These are phyloP conservation scores for Diospyros lotus DNA, from an alignment of 148 eudicot genomes.

Conservation along the genomic window DNA sequence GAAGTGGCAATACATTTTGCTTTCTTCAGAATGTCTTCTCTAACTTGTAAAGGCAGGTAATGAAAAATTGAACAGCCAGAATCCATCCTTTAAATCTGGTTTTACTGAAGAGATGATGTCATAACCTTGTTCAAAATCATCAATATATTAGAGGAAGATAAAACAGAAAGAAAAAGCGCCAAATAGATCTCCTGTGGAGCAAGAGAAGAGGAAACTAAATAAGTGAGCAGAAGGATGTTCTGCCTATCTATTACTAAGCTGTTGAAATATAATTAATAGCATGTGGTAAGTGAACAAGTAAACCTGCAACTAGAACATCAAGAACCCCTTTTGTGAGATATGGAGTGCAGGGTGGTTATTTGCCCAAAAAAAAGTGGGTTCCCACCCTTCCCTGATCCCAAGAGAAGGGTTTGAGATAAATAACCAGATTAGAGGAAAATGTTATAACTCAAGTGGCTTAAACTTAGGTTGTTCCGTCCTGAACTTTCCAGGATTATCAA, in stretches of 20 bases:
- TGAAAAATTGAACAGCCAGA: neutral
- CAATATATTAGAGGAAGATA: neutral
- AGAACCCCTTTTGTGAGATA: no score
- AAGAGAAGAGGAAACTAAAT: slow-evolving; percentile 7
- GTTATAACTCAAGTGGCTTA: no score
- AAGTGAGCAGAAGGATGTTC: neutral
- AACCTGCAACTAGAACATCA: no score
- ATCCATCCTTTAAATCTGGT: neutral
- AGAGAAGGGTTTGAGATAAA: no score
- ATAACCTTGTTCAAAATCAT: neutral
- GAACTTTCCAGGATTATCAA: no score
- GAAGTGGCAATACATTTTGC: neutral
- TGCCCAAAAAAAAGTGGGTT: no score
- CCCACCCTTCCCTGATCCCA: no score
- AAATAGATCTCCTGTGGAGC: slow-evolving; percentile 1
- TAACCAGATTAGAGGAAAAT: no score
- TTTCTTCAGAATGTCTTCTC: neutral
- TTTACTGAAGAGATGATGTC: neutral
- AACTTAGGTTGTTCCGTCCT: no score
- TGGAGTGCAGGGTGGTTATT: no score
- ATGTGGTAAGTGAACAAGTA: no score
- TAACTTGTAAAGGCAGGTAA: neutral
- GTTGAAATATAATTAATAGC: no score
- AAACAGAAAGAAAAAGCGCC: neutral
- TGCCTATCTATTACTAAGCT: neutral